phyloP scores from a whole-genome alignment of 208 protist genomes.

The Naegleria gruberi region DNA sequence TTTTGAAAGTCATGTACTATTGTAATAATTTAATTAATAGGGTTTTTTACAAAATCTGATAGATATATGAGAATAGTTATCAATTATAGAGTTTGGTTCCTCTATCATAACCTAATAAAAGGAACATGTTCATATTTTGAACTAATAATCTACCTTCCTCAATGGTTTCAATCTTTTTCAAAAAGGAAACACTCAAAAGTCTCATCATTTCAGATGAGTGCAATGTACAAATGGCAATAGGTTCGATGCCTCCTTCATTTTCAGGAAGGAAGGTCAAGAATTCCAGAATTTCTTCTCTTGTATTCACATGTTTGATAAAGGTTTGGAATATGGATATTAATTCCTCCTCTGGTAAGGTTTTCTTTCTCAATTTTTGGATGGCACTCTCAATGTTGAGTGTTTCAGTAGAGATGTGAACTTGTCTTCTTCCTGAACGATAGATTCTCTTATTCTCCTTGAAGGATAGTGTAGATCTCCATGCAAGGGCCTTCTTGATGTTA shows the following conservation, averaged over 20 bases:
- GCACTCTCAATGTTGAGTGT: not conserved
- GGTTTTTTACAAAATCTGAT: too few relatives aligned
- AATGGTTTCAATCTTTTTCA: not conserved
- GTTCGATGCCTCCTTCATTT: not conserved
- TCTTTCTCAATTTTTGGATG: not conserved
- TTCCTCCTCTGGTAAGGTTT: not conserved
- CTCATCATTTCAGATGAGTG: not conserved
- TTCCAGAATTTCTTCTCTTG: not conserved
- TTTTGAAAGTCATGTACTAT: too few relatives aligned
- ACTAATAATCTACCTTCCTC: not conserved
- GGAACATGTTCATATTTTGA: not conserved
- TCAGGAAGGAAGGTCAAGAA: conserved; percentile 8
- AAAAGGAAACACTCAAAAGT: not conserved
- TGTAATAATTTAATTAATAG: too few relatives aligned
- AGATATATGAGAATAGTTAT: too few relatives aligned
- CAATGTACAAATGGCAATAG: not conserved
- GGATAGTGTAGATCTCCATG: not conserved
- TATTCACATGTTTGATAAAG: not conserved
- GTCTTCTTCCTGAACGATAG: not conserved
- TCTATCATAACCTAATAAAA: not conserved
- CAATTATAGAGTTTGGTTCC: not conserved
- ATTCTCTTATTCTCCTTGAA: not conserved
- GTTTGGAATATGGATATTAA: not conserved
- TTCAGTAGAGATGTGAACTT: not conserved
- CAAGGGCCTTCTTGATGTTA: not conserved